A percentile compares a stretch with the other conserved stretches of the same genome.
phyloP scores from a whole-genome alignment of 768 basidiomycete genomes.

The Lactarius quietus region DNA sequence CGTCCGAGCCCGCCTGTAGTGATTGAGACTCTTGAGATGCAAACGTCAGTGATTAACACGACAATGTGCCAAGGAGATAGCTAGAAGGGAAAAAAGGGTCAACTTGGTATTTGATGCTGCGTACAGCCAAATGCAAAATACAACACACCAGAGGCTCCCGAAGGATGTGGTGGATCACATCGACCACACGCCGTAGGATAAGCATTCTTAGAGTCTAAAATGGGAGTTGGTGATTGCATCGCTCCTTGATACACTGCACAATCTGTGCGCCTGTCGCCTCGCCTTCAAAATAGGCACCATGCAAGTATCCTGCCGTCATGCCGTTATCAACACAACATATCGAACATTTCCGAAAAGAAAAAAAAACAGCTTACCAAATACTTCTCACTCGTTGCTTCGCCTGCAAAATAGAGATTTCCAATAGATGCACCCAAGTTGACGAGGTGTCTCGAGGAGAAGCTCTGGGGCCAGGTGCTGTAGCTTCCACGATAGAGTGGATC shows the following conservation, averaged over 20 bases:
- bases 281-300: constrained; percentile 35
- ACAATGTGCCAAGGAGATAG: no score
- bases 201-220: constrained; percentile 21
- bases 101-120: no score
- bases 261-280: constrained; percentile 25
- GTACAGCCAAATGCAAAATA: no score
- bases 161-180: no score
- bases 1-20: no score
- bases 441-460: constrained; percentile 48
- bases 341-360: not conserved
- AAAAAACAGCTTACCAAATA: constrained; percentile 46
- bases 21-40: no score
- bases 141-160: no score
- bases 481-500: constrained; percentile 54
- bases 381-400: constrained; percentile 52
- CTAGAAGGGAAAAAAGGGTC: no score
- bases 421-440: constrained; percentile 53
- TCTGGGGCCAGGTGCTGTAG: constrained; percentile 63
- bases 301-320: constrained; percentile 27
- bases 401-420: constrained; percentile 53
- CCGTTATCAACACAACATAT: not conserved
- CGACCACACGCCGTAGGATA: not conserved
- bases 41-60: no score
- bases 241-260: constrained; percentile 29
- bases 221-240: constrained; percentile 12